phyloP scores from a whole-genome alignment of 768 basidiomycete genomes.

The Cystoderma amianthinum region DNA sequence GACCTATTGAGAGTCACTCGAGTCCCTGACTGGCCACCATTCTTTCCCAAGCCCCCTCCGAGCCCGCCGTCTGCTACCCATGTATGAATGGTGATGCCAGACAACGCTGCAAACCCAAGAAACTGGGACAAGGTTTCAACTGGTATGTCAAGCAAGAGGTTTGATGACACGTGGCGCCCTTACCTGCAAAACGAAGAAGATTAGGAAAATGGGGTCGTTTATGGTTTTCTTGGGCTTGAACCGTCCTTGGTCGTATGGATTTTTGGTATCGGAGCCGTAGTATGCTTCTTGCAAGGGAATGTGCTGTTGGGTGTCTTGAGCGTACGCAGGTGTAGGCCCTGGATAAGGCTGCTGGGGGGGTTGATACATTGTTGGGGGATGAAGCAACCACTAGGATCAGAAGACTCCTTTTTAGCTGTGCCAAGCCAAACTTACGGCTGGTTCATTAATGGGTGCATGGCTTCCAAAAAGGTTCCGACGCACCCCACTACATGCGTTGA shows the following conservation, averaged over 20 bases:
- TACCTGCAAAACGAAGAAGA: constrained; percentile 70
- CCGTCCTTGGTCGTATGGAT: constrained; percentile 53
- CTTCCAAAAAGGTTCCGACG: too few relatives aligned
- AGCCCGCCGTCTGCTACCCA: constrained; percentile 63
- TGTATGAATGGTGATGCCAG: constrained; percentile 53
- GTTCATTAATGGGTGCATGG: too few relatives aligned
- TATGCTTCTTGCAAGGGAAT: constrained; percentile 12
- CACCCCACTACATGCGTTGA: too few relatives aligned
- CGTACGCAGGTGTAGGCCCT: constrained; percentile 33
- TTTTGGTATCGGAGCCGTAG: constrained; percentile 28
- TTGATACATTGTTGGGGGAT: neutral
- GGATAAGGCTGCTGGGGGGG: constrained; percentile 20
- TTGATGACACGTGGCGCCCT: too few relatives aligned
- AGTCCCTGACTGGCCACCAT: constrained; percentile 49
- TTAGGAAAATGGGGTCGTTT: constrained; percentile 66
- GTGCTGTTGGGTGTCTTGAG: constrained; percentile 17
- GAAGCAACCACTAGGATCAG: neutral
- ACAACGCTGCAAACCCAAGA: constrained; percentile 61
- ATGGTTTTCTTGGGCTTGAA: constrained; percentile 64
- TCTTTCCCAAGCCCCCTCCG: constrained; percentile 64
- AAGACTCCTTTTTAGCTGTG: neutral
- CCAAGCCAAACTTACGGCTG: too few relatives aligned
- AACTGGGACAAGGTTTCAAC: constrained; percentile 30
- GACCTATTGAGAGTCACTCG: constrained; percentile 62
- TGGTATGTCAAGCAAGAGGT: neutral